These are phyloP conservation scores for Vanrija pseudolonga DNA, from an alignment of 1,284 basidiomycete species.

Conservation along the genomic window DNA sequence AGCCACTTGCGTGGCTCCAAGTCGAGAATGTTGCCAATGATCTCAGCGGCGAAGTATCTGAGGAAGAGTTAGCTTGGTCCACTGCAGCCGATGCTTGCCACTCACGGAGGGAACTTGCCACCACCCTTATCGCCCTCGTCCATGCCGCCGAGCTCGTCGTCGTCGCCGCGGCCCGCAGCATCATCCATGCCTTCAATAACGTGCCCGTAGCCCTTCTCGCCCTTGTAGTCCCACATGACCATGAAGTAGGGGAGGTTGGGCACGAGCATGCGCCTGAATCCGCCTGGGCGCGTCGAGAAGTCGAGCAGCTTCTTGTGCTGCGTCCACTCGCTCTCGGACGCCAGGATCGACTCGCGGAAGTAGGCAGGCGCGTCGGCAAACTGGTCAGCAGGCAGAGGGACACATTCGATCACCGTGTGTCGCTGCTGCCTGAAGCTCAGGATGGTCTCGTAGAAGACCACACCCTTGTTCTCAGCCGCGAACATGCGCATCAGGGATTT, in stretches of 20 bases:
- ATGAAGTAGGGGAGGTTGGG: conserved; percentile 97
- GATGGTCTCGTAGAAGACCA: conserved; percentile 92
- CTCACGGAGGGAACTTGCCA: conserved; percentile 79
- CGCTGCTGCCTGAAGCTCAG: conserved; percentile 77
- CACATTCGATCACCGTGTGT: conserved; percentile 86
- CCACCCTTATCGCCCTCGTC: conserved; percentile 84
- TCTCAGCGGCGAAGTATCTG: conserved; percentile 91
- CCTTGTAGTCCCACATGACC: conserved; percentile 96
- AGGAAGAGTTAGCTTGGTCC: no score
- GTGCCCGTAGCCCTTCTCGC: conserved; percentile 94
- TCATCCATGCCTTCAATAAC: conserved; percentile 85
- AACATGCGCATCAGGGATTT: conserved; percentile 96
- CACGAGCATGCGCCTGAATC: conserved; percentile 88
- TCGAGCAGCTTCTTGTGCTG: conserved; percentile 96
- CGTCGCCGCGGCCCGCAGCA: conserved; percentile 58
- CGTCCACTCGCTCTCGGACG: conserved; percentile 92
- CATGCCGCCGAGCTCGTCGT: conserved; percentile 58
- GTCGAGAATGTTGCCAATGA: conserved; percentile 86
- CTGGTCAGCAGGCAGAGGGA: conserved; percentile 79
- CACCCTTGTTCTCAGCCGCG: conserved; percentile 79
- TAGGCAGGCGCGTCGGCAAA: conserved; percentile 85
- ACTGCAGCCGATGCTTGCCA: conserved; percentile 7
- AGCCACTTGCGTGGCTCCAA: conserved; percentile 84
- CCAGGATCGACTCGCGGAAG: conserved; percentile 90
- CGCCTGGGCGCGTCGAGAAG: conserved; percentile 80